Base-by-base conservation (phyloP, 2,329 filamentous ascomycete genomes). In the Pseudogymnoascus sp. region DNA sequence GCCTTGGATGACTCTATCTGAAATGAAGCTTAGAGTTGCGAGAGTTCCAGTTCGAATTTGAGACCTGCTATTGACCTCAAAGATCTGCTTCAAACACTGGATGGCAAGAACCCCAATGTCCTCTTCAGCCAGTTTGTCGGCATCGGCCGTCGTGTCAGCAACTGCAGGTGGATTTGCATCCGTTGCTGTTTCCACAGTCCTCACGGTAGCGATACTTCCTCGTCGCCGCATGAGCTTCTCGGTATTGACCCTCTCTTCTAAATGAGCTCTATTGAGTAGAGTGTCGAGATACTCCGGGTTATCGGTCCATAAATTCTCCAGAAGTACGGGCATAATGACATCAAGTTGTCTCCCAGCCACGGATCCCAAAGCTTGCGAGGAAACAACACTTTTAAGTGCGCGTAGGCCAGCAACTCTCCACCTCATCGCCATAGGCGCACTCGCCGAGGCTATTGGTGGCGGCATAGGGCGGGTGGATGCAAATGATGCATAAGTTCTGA, bases 61-160 rank as follows among this genome's bases (percentile, higher is more conserved):
- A 7, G 86, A 82, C 63, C 91, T 82, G 71, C 92, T 96, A 66
- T 92, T 91, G 7, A 87, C 86, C 31, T 89, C 81, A 70, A 96
- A 96, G 56, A 97, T 90, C 69, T 89, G 87, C 75, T 93, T 90
- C 63, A 99, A 78, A 72, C 92, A 96, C 70, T 92, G 88, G 69
- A 96, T 81, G 4, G 95, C 93, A 66, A 96, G 79, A 6, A 96
- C 80, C 29, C 90, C 90, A 14, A 92, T 91, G 71, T 96, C 90
- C 76, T 96, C 88, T 75, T 97, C 93, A 1, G 91, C 93, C 65
- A 95, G 79, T 73, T 88, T 91, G 75, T 97, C 95, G 26, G 91
- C 91, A 72, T 97, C 93, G 24, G 88, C 88, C 0, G 90, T 89
- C 0, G 91, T 91, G 62, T 88, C 90, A 1, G 89, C 85, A n/a